A percentile compares a stretch with the other conserved stretches of the same genome.
Evolutionary conservation across 805 yeast genomes (phyloP).

Genomic region (Kluyveromyces wickerhamii): DNA sequence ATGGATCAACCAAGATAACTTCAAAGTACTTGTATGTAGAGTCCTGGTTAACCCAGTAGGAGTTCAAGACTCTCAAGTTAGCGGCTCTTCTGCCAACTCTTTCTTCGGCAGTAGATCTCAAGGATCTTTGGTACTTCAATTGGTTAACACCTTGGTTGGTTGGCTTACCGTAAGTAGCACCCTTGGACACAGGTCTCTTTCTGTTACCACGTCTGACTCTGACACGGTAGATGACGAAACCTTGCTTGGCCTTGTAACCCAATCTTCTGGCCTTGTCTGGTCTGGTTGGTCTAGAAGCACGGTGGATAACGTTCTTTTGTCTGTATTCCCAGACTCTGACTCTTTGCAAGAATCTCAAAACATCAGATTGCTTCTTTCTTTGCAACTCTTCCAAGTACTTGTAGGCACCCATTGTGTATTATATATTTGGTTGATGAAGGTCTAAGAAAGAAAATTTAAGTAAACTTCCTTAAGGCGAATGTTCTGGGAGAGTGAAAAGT

Average conservation of each 20-base stretch:
- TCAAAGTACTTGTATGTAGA: constrained; percentile 99
- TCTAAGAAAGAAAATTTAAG: not conserved
- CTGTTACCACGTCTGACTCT: constrained; percentile 99
- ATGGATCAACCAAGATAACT: constrained; percentile 95
- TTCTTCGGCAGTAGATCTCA: constrained; percentile 98
- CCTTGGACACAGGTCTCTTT: constrained; percentile 99
- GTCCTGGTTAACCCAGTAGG: constrained; percentile 99
- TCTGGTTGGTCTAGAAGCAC: constrained; percentile 97
- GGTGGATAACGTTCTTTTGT: constrained; percentile 97
- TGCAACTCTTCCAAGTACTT: constrained; percentile 98
- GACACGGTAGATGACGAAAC: constrained; percentile 95
- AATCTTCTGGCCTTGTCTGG: constrained; percentile 99
- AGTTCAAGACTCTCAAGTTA: constrained; percentile 98
- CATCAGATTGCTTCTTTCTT: constrained; percentile 99
- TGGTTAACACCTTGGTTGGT: constrained; percentile 99
- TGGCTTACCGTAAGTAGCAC: constrained; percentile 99
- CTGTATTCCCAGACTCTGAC: constrained; percentile 99
- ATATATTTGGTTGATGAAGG: constrained; percentile 7
- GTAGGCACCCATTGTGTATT: constrained; percentile 92
- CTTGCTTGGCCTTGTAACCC: constrained; percentile 99
- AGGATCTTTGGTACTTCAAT: constrained; percentile 97
- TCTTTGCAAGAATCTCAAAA: constrained; percentile 95
- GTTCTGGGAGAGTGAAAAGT: too few species aligned
- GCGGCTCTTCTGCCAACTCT: constrained; percentile 98
- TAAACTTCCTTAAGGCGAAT: not conserved